A percentile compares a stretch with the other conserved stretches of the same genome.
phyloP scores from a whole-genome alignment of 306 rosid species.

The Ziziphus jujuba region DNA sequence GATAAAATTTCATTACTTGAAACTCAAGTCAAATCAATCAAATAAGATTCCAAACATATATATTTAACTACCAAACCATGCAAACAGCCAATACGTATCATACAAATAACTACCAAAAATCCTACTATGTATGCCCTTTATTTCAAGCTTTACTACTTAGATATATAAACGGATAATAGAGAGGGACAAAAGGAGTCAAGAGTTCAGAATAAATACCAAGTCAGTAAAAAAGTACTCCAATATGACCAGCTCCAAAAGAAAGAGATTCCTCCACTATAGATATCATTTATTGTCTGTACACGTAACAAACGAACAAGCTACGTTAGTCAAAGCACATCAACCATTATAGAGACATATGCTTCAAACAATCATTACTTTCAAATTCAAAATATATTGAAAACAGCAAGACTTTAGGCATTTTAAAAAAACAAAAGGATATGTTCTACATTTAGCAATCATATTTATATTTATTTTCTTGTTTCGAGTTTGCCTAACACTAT shows the following conservation, averaged over 20 bases:
- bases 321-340: constrained; percentile 7
- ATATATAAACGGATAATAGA: constrained; percentile 4
- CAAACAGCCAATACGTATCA: neutral
- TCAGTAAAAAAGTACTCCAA: constrained; percentile 92
- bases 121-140: neutral
- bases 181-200: constrained; percentile 13
- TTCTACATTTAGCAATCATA: no score
- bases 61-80: constrained; percentile 5
- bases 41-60: constrained; percentile 9
- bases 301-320: constrained; percentile 14
- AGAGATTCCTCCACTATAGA: constrained; percentile 74
- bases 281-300: constrained; percentile 59
- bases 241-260: constrained; percentile 99
- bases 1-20: neutral
- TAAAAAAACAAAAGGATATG: no score
- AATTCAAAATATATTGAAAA: neutral
- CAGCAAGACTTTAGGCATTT: no score
- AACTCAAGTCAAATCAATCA: constrained; percentile 15
- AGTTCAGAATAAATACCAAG: constrained; percentile 54
- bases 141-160: neutral
- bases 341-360: neutral
- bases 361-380: neutral
- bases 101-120: constrained; percentile 5
- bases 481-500: no score
- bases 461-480: no score